phyloP scores from a whole-genome alignment of 805 yeast genomes.

The Starmerella floris region DNA sequence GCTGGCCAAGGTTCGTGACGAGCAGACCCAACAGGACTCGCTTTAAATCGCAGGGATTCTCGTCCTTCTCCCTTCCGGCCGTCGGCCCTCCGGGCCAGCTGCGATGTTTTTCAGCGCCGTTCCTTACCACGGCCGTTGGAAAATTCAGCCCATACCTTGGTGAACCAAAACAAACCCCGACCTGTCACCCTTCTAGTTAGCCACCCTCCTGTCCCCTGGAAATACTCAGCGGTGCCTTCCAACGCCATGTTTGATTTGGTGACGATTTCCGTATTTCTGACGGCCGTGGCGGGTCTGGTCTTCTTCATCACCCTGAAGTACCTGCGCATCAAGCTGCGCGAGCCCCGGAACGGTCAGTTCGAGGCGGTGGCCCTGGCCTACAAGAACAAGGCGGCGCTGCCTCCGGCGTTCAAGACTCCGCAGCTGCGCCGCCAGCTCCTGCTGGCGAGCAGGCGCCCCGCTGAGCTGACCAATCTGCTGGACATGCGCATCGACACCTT shows the following conservation, averaged over 20 bases:
- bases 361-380: slow-evolving; percentile 15
- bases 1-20: not conserved
- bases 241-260: slow-evolving; percentile 13
- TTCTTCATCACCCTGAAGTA: slow-evolving; percentile 11
- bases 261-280: slow-evolving; percentile 4
- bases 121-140: no score
- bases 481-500: slow-evolving; percentile 13
- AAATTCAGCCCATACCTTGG: no score
- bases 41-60: no score
- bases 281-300: slow-evolving; percentile 7
- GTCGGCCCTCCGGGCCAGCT: no score
- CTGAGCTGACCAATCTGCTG: slow-evolving; percentile 20
- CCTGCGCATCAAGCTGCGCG: slow-evolving; percentile 16
- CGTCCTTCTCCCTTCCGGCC: no score
- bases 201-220: no score
- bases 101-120: no score
- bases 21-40: not conserved
- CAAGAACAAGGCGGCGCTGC: slow-evolving; percentile 18
- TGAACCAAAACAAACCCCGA: no score
- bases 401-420: slow-evolving; percentile 21
- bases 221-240: no score
- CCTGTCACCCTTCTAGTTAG: no score
- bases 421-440: slow-evolving; percentile 31
- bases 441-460: slow-evolving; percentile 25
- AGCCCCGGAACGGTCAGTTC: slow-evolving; percentile 17